A percentile compares a stretch with the other conserved stretches of the same genome.
phyloP scores from a whole-genome alignment of 768 basidiomycete species.

The Austroboletus eburneus region DNA sequence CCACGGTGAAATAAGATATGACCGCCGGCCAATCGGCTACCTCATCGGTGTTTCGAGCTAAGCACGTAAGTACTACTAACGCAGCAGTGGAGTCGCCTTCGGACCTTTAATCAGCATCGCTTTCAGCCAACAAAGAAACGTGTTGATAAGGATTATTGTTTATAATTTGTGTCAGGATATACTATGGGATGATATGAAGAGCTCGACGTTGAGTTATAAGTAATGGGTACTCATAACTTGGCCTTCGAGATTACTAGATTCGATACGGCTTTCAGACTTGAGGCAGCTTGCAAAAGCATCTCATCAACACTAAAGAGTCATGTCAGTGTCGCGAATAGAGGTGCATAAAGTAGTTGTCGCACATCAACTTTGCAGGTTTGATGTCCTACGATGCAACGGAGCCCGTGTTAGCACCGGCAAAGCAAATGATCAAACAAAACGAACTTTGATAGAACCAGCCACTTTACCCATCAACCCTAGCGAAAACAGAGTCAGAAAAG shows the following conservation, averaged over 20 bases:
- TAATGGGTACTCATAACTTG: slow-evolving; percentile 37
- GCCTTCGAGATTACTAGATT: slow-evolving; percentile 41
- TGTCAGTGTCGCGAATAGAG: slow-evolving; percentile 8
- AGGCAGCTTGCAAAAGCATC: slow-evolving; percentile 66
- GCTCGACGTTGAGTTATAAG: no score
- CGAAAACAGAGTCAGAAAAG: slow-evolving; percentile 3
- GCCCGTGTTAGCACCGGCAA: slow-evolving; percentile 1
- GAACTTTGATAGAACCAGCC: slow-evolving; percentile 62
- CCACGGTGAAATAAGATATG: no score
- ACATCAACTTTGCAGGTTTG: slow-evolving; percentile 84
- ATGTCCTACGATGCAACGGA: slow-evolving; percentile 52
- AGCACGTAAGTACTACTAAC: no score
- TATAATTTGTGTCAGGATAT: not conserved
- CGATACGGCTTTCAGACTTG: slow-evolving; percentile 46
- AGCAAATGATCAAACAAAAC: slow-evolving; percentile 15
- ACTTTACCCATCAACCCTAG: slow-evolving; percentile 78
- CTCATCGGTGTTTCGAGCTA: no score
- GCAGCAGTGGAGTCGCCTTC: no score
- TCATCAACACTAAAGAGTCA: slow-evolving; percentile 65
- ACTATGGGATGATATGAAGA: no score
- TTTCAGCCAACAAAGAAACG: no score
- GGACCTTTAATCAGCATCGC: no score
- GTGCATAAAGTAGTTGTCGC: slow-evolving; percentile 20
- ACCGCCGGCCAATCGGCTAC: no score
- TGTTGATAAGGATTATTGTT: no score